Evolutionary conservation across 768 basidiomycete species (phyloP).

Genomic region (Cystobasidium tubakii): DNA sequence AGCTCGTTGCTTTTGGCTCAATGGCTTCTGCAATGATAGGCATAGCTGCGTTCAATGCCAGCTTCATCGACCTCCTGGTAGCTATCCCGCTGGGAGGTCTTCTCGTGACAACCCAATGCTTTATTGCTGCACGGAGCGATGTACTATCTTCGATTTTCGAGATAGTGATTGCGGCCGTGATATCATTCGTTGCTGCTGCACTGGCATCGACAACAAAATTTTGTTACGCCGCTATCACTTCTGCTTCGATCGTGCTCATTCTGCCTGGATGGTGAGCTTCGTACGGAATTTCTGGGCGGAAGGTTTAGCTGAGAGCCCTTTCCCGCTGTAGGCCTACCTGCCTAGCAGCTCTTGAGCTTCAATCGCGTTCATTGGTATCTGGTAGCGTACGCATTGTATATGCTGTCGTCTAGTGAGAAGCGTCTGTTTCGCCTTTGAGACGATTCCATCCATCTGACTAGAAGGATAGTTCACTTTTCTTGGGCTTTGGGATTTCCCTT

Average conservation of each 20-base stretch:
- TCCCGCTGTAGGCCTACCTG: constrained; percentile 40
- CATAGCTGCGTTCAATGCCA: constrained; percentile 62
- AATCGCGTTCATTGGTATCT: constrained; percentile 71
- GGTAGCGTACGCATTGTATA: constrained; percentile 80
- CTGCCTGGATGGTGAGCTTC: constrained; percentile 50
- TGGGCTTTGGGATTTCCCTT: constrained; percentile 75
- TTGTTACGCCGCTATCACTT: constrained; percentile 79
- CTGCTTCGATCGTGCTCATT: constrained; percentile 62
- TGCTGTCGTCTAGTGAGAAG: constrained; percentile 52
- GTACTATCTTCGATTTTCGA: constrained; percentile 76
- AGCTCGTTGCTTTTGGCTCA: constrained; percentile 66
- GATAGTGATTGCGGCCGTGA: constrained; percentile 63
- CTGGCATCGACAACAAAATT: constrained; percentile 63
- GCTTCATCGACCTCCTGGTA: constrained; percentile 68
- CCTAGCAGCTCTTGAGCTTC: constrained; percentile 67
- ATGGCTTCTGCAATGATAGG: constrained; percentile 69
- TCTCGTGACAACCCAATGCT: constrained; percentile 64
- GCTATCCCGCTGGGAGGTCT: constrained; percentile 70
- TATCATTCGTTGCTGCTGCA: constrained; percentile 72
- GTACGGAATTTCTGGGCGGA: not conserved
- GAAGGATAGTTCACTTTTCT: constrained; percentile 52
- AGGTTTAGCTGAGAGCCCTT: constrained; percentile 41
- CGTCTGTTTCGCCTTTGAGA: too few relatives aligned
- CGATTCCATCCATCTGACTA: constrained; percentile 43
- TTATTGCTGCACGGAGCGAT: constrained; percentile 64